phyloP scores from a whole-genome alignment of 495 filamentous ascomycete genomes.

The Aspergillus carlsbadensis region DNA sequence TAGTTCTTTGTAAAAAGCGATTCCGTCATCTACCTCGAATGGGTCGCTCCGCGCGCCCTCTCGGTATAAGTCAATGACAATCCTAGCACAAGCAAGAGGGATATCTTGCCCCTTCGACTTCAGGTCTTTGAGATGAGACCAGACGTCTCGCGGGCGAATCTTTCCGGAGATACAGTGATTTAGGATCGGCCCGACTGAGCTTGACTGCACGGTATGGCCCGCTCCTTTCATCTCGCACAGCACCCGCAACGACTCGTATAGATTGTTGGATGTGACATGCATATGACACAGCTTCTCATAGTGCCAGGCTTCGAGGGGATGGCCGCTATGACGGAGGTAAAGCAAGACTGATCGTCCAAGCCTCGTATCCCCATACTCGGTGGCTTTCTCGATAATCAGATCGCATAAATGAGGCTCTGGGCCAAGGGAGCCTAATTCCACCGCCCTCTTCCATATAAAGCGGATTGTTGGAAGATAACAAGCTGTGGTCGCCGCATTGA shows the following conservation, averaged over 20 bases:
- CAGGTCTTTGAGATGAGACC: constrained; percentile 55
- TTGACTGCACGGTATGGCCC: constrained; percentile 48
- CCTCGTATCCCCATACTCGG: constrained; percentile 59
- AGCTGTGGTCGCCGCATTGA: constrained; percentile 62
- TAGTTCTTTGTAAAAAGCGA: constrained; percentile 70
- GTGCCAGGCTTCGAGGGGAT: constrained; percentile 58
- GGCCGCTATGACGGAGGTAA: constrained; percentile 45
- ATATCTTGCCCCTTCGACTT: constrained; percentile 28
- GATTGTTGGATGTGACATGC: constrained; percentile 56
- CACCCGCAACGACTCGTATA: constrained; percentile 56
- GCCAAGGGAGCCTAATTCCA: constrained; percentile 57
- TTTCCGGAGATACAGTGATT: constrained; percentile 35
- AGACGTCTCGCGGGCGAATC: constrained; percentile 39
- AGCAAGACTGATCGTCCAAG: constrained; percentile 48
- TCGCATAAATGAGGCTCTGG: constrained; percentile 64
- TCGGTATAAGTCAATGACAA: constrained; percentile 35
- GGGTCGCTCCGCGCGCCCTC: constrained; percentile 27
- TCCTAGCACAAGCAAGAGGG: constrained; percentile 31
- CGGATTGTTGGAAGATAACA: constrained; percentile 54
- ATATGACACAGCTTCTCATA: constrained; percentile 74
- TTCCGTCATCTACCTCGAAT: constrained; percentile 44
- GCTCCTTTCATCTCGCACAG: constrained; percentile 68
- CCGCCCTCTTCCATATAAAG: constrained; percentile 62
- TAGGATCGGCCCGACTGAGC: constrained; percentile 59
- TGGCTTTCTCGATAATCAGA: constrained; percentile 67